These are phyloP conservation scores for Chenopodium berlandieri DNA, from an alignment of 148 eudicot genomes.

Conservation along the genomic window DNA sequence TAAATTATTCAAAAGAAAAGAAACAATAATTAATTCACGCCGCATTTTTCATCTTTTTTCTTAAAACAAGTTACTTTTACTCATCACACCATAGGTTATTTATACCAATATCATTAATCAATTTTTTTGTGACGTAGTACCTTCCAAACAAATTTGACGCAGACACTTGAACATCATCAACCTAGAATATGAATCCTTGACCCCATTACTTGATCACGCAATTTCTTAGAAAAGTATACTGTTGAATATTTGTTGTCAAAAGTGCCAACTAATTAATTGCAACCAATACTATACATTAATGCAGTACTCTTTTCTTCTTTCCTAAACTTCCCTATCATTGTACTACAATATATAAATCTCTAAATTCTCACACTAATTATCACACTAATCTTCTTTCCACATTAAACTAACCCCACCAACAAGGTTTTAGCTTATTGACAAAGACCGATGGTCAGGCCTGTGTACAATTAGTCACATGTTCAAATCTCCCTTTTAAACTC, in stretches of 20 bases:
- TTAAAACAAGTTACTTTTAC: too few species aligned
- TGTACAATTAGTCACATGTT: too few species aligned
- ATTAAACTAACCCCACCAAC: slow-evolving; percentile 1
- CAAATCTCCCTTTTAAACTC: too few species aligned
- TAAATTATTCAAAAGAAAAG: too few species aligned
- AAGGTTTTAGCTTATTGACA: too few species aligned
- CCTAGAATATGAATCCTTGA: background rate
- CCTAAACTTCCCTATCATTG: slow-evolving; percentile 19
- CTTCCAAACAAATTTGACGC: background rate
- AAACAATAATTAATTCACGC: too few species aligned
- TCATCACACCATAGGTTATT: too few species aligned
- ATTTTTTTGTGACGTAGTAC: too few species aligned
- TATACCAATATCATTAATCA: too few species aligned
- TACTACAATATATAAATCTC: slow-evolving; percentile 11
- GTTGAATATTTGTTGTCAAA: background rate
- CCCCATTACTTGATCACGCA: background rate
- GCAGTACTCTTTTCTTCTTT: slow-evolving; percentile 11
- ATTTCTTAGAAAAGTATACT: background rate
- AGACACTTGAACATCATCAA: background rate
- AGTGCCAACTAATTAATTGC: background rate
- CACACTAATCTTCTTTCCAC: slow-evolving; percentile 14
- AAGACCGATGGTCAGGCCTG: too few species aligned
- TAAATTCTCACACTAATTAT: background rate
- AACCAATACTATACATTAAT: background rate
- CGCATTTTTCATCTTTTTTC: too few species aligned